A percentile compares a stretch with the other conserved stretches of the same genome.
phyloP scores from a whole-genome alignment of 2,329 filamentous ascomycete species.

The Geosmithia flava region DNA sequence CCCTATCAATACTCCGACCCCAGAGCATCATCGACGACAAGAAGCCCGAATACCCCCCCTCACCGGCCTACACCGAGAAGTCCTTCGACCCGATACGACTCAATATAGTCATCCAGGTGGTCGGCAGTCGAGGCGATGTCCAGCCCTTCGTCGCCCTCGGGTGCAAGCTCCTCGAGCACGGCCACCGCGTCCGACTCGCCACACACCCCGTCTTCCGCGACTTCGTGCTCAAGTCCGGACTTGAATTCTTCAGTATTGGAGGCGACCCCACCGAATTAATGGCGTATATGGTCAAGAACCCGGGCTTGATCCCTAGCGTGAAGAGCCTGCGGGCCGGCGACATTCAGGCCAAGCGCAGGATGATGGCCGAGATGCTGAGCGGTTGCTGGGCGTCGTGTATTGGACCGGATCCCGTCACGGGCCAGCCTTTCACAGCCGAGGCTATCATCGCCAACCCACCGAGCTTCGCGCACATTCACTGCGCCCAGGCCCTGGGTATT shows the following conservation, averaged over 20 bases:
- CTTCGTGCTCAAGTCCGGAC: conserved; percentile 87
- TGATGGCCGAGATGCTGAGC: conserved; percentile 41
- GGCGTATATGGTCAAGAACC: conserved; percentile 91
- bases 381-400: conserved; percentile 17
- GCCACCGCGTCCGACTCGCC: conserved; percentile 79
- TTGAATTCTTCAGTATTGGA: conserved; percentile 79
- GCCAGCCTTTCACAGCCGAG: conserved; percentile 72
- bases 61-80: neutral
- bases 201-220: conserved; percentile 82
- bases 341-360: conserved; percentile 84
- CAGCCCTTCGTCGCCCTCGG: conserved; percentile 96
- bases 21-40: neutral
- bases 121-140: conserved; percentile 89
- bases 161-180: conserved; percentile 77
- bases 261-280: conserved; percentile 92
- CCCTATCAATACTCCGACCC: neutral
- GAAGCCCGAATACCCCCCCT: neutral
- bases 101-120: conserved; percentile 4
- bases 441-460: conserved; percentile 90
- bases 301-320: conserved; percentile 76
- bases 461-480: conserved; percentile 95
- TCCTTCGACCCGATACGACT: neutral
- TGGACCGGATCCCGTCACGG: conserved; percentile 8
- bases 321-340: conserved; percentile 74
- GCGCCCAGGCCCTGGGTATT: conserved; percentile 82